Conservation (phyloP, 495 filamentous ascomycete species). For the Penicillium ucsense region DNA sequence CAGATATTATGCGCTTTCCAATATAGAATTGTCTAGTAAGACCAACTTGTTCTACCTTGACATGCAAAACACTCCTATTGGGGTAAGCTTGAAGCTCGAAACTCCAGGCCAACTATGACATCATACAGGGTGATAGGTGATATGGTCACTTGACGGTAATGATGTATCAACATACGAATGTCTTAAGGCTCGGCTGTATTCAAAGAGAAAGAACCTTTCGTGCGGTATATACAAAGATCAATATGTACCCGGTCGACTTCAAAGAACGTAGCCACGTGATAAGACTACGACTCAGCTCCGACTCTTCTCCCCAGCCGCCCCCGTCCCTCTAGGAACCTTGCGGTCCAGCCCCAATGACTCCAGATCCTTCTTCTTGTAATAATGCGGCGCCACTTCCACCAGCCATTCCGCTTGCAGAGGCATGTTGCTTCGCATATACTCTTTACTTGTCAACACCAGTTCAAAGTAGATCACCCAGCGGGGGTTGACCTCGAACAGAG, state of each 20-base stretch:
- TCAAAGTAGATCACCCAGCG: conserved; percentile 91
- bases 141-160: no score
- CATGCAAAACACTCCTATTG: no score
- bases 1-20: no score
- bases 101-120: no score
- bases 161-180: no score
- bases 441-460: conserved; percentile 83
- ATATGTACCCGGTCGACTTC: neutral
- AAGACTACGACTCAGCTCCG: conserved; percentile 15
- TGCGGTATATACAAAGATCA: neutral
- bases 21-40: no score
- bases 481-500: conserved; percentile 71
- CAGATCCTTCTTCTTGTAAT: conserved; percentile 86
- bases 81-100: no score
- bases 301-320: conserved; percentile 41
- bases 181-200: no score
- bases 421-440: conserved; percentile 86
- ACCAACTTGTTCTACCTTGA: no score
- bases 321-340: conserved; percentile 65
- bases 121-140: no score
- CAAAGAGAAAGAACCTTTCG: no score
- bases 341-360: conserved; percentile 69
- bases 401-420: conserved; percentile 81
- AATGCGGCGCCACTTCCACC: conserved; percentile 88
- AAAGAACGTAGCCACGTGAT: neutral